A percentile compares a stretch with the other conserved stretches of the same genome.
phyloP scores from a whole-genome alignment of 305 asterid genomes.

The Rubia tinctorum region DNA sequence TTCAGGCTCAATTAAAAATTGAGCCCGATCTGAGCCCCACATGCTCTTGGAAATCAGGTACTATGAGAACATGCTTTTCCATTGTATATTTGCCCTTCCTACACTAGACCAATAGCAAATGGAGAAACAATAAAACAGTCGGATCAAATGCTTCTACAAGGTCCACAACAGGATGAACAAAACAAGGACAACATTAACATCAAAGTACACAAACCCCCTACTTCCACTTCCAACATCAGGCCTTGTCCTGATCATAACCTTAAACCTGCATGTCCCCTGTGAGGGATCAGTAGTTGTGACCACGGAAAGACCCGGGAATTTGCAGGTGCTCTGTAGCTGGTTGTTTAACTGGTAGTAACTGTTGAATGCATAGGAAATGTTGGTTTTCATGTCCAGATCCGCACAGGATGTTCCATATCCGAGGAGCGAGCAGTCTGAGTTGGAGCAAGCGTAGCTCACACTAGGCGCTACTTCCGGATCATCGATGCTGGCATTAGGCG shows the following conservation, averaged over 20 bases:
- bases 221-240: conserved; percentile 12
- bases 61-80: too few species aligned
- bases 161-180: conserved; percentile 29
- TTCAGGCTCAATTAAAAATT: too few species aligned
- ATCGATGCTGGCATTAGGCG: conserved; percentile 49
- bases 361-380: conserved; percentile 78
- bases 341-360: conserved; percentile 69
- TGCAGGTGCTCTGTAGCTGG: conserved; percentile 67
- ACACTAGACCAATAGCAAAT: too few species aligned
- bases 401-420: conserved; percentile 73
- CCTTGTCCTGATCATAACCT: conserved; percentile 54
- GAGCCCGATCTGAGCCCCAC: too few species aligned
- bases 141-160: too few species aligned
- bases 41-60: too few species aligned
- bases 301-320: conserved; percentile 68
- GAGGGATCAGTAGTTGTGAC: conserved; percentile 69
- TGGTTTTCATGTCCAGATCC: conserved; percentile 47
- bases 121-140: too few species aligned
- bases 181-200: conserved; percentile 22
- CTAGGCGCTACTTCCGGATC: conserved; percentile 61
- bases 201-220: conserved; percentile 29
- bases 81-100: too few species aligned
- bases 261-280: conserved; percentile 58
- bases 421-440: conserved; percentile 81
- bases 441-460: conserved; percentile 71